phyloP scores from a whole-genome alignment of 148 eudicot species.

The Nepenthes gracilis region DNA sequence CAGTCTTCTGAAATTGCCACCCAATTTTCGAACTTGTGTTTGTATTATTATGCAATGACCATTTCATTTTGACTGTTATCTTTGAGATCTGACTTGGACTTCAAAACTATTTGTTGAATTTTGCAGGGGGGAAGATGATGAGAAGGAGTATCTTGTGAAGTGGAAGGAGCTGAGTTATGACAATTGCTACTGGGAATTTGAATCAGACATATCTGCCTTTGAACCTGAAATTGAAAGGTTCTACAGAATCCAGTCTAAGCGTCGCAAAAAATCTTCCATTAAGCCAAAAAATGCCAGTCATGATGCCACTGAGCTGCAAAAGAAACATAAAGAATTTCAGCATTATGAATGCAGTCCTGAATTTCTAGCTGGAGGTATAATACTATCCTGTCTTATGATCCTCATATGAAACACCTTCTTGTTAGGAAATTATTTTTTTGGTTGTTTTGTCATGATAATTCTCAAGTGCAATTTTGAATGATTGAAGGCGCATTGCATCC shows the following conservation, averaged over 20 bases:
- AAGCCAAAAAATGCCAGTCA: constrained; percentile 35
- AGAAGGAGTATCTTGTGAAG: constrained; percentile 85
- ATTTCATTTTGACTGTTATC: too few relatives aligned
- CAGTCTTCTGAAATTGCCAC: too few relatives aligned
- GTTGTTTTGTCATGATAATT: background rate
- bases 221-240: constrained; percentile 69
- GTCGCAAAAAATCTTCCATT: constrained; percentile 32
- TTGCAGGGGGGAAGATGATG: constrained; percentile 59
- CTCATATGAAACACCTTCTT: background rate
- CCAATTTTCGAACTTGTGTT: too few relatives aligned
- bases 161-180: constrained; percentile 87
- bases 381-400: background rate
- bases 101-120: constrained; percentile 1
- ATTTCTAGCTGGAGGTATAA: constrained; percentile 71
- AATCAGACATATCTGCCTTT: constrained; percentile 75
- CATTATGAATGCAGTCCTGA: constrained; percentile 81
- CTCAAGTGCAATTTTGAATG: constrained; percentile 2
- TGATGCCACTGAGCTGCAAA: constrained; percentile 45
- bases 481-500: constrained; percentile 83
- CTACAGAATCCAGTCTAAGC: constrained; percentile 42
- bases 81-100: background rate
- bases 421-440: background rate
- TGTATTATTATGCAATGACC: too few relatives aligned
- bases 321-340: constrained; percentile 72
- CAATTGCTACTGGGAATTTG: constrained; percentile 91